Base-by-base conservation (phyloP, 139 green algal genomes). In the Chlamydomonas asymmetrica region DNA sequence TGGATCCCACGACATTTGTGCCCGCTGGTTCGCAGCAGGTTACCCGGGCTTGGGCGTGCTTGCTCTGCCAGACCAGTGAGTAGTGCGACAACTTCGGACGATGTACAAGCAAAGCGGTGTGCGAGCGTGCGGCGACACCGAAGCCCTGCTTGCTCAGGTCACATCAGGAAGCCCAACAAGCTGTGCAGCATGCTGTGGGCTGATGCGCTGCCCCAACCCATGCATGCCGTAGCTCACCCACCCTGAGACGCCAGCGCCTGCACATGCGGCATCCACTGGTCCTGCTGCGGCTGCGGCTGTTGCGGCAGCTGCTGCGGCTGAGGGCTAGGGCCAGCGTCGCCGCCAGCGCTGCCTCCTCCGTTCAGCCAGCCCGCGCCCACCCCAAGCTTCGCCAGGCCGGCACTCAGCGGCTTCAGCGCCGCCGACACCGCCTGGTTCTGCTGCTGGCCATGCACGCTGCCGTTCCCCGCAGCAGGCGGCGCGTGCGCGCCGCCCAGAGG, bases 221-320 rank as follows among this genome's bases (percentile, higher is more conserved):
- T 3, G 4, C 32, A 35, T 9, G 7, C 52, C 32, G 1, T n/a
- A 65, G 61, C 8, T 2, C 48, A 25, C 70, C 37, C 39, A 68
- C 70, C 70, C 27, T 31, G 59, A 3, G 25, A 5, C 22, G 70
- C 70, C 5, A 41, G 56, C 29, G 8, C 8, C 5, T 41, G 56
- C 31, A 76, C 59, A 45, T 61, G 35, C 31, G 41, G 56, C 70
- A 67, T 61, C 56, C 56, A 76, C 0, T 56, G 57, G 31, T 76
- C 70, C 9, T 22, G 29, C 57, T 27, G 49, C 39, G n/a, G 38
- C 63, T 31, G 40, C 0, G 31, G 61, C 3, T 66, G 31, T 31
- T 63, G 29, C 29, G 56, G 29, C n/a, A 63, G 56, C 57, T 16
- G 57, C 57, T 40, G 57, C 57, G 31, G 57, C 57, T 32, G n/a